phyloP scores from a whole-genome alignment of 495 filamentous ascomycete species.

The Hypoxylon fragiforme region DNA sequence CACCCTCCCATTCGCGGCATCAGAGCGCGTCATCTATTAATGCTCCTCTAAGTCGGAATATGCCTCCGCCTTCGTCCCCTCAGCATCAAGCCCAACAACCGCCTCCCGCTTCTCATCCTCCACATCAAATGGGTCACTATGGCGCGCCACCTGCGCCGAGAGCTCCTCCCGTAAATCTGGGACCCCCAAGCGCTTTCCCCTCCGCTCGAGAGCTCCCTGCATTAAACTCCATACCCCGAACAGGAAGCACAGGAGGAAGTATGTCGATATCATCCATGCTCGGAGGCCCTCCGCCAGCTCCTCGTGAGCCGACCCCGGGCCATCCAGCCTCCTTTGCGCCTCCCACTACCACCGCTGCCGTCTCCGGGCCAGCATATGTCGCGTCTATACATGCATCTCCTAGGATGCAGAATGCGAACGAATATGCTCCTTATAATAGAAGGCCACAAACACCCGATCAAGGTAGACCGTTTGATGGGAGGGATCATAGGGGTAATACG shows the following conservation, averaged over 20 bases:
- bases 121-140: slow-evolving; percentile 50
- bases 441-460: slow-evolving; percentile 78
- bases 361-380: slow-evolving; percentile 50
- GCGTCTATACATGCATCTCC: slow-evolving; percentile 56
- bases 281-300: slow-evolving; percentile 59
- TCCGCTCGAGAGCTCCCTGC: slow-evolving; percentile 59
- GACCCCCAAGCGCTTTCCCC: slow-evolving; percentile 55
- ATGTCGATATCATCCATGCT: slow-evolving; percentile 99
- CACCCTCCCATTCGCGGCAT: slow-evolving; percentile 54
- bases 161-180: slow-evolving; percentile 54
- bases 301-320: slow-evolving; percentile 54
- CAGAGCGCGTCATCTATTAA: slow-evolving; percentile 57
- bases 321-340: slow-evolving; percentile 57
- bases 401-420: slow-evolving; percentile 50
- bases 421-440: slow-evolving; percentile 61
- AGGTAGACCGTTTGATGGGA: slow-evolving; percentile 50
- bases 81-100: slow-evolving; percentile 44
- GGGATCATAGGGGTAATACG: slow-evolving; percentile 49
- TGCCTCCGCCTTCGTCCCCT: slow-evolving; percentile 59
- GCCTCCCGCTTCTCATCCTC: slow-evolving; percentile 31
- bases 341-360: slow-evolving; percentile 55
- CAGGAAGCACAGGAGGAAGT: slow-evolving; percentile 61
- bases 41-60: slow-evolving; percentile 50
- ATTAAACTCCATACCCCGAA: slow-evolving; percentile 51
- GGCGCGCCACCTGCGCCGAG: slow-evolving; percentile 49